Evolutionary conservation across 192 early-diverging fungal species (phyloP), one percentile per base, ranked within the genome.

Genomic region (Entophlyctis luteolus): DNA sequence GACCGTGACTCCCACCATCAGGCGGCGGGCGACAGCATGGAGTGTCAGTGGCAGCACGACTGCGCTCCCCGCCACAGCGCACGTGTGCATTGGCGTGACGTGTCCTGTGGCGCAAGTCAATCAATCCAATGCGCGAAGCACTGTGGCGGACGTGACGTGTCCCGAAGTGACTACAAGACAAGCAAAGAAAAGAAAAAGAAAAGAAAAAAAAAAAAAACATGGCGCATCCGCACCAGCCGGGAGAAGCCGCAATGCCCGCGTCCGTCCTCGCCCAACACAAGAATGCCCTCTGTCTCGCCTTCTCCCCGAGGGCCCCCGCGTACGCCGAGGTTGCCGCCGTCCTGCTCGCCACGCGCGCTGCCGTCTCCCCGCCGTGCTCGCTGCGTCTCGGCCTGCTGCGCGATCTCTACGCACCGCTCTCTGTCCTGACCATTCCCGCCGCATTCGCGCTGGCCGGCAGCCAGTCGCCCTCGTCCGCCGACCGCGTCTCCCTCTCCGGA

Each of bases 251-350:
- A 16, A 20, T 16, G 20, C n/a, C 32, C 33, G 38, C 55, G 14
- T 46, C 47, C 39, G 39, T 60, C 20, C 58, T 60, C 37, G 29
- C 20, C 38, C 25, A 20, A 25, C 67, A 69, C 67, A 69, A 69
- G 56, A 46, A 69, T 23, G 42, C 54, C 29, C 70, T 71, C 22
- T 71, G 63, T 28, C 63, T 71, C 14, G 23, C 49, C 47, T 71
- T 71, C 70, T 71, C 70, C 4, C 62, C 63, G 8, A 27, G 38
- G 2, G 33, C 48, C 33, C n/a, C 62, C 14, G 52, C 62, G 12
- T 71, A 71, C 63, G 70, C 70, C 27, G 70, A 71, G 38, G 55
- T 57, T 6, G 70, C 70, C 4, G 62, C 70, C 27, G 63, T 55
- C 70, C 48, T 65, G n/a, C n/a, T 67, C n/a, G 20, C n/a, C 10